phyloP scores from a whole-genome alignment of 805 yeast genomes.

The Sugiyamaella mastotermitis region DNA sequence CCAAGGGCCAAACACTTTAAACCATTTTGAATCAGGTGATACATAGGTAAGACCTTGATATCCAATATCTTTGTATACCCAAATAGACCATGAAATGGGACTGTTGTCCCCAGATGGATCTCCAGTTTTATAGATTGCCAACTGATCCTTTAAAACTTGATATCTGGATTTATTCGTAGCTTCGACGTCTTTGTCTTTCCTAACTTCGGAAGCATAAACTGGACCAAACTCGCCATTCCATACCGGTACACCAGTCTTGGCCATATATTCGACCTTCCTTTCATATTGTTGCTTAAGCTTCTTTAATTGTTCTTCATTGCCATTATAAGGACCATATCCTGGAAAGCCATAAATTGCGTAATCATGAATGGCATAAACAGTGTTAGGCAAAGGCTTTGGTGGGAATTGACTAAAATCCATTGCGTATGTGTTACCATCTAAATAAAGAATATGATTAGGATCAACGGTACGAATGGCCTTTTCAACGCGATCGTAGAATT shows the following conservation, averaged over 20 bases:
- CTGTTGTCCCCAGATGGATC: slow-evolving; percentile 43
- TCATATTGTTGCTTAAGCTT: slow-evolving; percentile 36
- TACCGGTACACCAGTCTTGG: slow-evolving; percentile 38
- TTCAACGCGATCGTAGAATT: slow-evolving; percentile 36
- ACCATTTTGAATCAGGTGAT: slow-evolving; percentile 40
- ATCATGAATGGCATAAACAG: slow-evolving; percentile 48
- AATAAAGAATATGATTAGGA: slow-evolving; percentile 43
- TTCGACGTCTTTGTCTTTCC: slow-evolving; percentile 38
- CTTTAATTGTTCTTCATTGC: slow-evolving; percentile 32
- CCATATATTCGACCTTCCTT: slow-evolving; percentile 41
- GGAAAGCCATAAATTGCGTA: slow-evolving; percentile 44
- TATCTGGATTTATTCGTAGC: slow-evolving; percentile 37
- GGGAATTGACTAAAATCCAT: slow-evolving; percentile 47
- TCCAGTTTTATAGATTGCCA: slow-evolving; percentile 38
- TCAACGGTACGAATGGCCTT: slow-evolving; percentile 39
- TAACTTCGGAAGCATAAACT: slow-evolving; percentile 36
- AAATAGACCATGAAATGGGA: slow-evolving; percentile 46
- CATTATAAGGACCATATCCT: slow-evolving; percentile 26
- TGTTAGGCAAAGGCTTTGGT: slow-evolving; percentile 33
- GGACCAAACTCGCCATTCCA: slow-evolving; percentile 55
- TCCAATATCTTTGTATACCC: slow-evolving; percentile 50
- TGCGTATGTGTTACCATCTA: slow-evolving; percentile 48
- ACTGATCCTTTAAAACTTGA: slow-evolving; percentile 40
- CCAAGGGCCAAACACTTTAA: slow-evolving; percentile 37
- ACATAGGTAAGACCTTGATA: slow-evolving; percentile 46